Base-by-base conservation (phyloP, 2,329 filamentous ascomycete species). In the Bipolaris cookei region DNA sequence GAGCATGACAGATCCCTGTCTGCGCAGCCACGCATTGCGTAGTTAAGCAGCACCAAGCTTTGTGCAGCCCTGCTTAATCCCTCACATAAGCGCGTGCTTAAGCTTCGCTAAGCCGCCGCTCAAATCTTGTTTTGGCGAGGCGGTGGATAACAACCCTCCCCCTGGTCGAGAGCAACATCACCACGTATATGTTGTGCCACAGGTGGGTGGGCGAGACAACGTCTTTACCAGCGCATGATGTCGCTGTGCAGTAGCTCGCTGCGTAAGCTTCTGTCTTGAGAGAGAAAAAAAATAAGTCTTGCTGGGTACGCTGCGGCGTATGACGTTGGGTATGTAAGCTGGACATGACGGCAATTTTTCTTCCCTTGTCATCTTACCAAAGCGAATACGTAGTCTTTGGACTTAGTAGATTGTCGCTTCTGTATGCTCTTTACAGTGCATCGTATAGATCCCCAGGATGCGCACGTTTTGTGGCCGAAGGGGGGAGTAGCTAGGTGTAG, bases 41-140 rank as follows among this genome's bases (percentile, higher is more conserved):
- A 48, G 44, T 56, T 63, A 61, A 60, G 61, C 59, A 61, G 39
- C 23, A 54, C 46, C 52, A 74, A 74, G 71, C 71, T 67, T 71
- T 62, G 56, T 64, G 57, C 63, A 59, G 51, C 23, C 28, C 10
- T 18, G 16, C 39, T 64, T 71, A 68, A 69, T 69, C 51, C 66
- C 70, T 50, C 68, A 70, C 30, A 53, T 54, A 56, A 48, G 35
- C 13, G 56, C 51, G 47, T 58, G 59, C 50, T 63, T 58, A 74
- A 73, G 70, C 71, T 58, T 67, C 49, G 56, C 53, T 63, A 72
- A 74, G 70, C 63, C 49, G 57, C 54, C 28, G 13, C 11, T 30
- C 1, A 54, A 16, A 28, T 43, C 70, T 74, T 73, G 67, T 69
- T 30, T 8, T 13, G 23, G 34, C 34, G 34, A 37, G 34, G 3